These are phyloP conservation scores for Tolypocladium tropicale DNA, from an alignment of 2,329 filamentous ascomycete species.

Conservation along the genomic window DNA sequence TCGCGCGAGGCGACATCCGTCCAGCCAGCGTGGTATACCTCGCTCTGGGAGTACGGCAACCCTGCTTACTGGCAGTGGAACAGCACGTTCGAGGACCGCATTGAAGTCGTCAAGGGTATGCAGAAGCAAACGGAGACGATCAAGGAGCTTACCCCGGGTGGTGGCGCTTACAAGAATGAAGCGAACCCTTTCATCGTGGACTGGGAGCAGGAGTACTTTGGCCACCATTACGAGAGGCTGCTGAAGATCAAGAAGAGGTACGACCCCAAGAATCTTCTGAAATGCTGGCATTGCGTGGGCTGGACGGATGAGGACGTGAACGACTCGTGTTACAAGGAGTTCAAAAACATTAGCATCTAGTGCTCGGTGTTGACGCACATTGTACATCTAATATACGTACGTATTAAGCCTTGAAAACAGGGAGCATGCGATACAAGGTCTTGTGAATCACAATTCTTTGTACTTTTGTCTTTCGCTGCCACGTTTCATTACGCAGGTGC, in stretches of 20 bases:
- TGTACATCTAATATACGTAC: neutral
- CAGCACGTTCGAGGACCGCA: constrained; percentile 5
- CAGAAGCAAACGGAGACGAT: constrained; percentile 4
- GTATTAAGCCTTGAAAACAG: too few species aligned
- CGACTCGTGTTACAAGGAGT: neutral
- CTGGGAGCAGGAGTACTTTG: constrained; percentile 13
- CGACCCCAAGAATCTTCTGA: constrained; percentile 30
- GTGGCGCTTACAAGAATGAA: constrained; percentile 18
- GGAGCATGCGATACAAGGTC: too few species aligned
- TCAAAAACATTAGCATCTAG: neutral
- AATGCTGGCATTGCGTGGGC: constrained; percentile 6
- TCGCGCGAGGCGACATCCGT: constrained; percentile 3
- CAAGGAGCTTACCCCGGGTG: constrained; percentile 7
- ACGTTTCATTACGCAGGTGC: too few species aligned
- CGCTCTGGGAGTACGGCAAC: constrained; percentile 9
- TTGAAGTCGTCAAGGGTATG: constrained; percentile 8
- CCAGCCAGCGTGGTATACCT: constrained; percentile 7
- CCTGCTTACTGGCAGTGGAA: constrained; percentile 6
- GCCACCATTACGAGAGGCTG: constrained; percentile 20
- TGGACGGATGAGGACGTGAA: neutral
- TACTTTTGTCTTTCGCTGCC: too few species aligned
- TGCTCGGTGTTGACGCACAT: neutral
- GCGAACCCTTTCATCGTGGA: constrained; percentile 16
- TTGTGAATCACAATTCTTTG: too few species aligned
- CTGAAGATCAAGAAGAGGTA: constrained; percentile 34